phyloP scores from a whole-genome alignment of 1,284 basidiomycete genomes.

The Ustilago cynodontis region DNA sequence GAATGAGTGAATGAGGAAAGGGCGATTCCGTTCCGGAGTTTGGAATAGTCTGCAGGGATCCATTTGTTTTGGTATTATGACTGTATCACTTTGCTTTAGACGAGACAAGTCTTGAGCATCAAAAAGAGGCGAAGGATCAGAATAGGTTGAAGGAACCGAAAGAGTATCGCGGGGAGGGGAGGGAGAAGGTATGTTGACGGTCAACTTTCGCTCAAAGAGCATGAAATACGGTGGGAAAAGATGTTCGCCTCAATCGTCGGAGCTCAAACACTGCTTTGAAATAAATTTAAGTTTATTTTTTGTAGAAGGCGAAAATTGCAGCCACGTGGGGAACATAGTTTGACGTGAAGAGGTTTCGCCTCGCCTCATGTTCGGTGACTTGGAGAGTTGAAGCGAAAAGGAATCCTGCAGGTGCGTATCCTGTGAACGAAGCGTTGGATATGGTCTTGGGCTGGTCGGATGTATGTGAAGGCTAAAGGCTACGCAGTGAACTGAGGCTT shows the following conservation, averaged over 20 bases:
- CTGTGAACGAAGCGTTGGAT: background rate
- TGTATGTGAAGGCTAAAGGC: too few species aligned
- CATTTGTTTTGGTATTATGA: background rate
- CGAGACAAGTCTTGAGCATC: too few species aligned
- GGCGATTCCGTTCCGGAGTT: too few species aligned
- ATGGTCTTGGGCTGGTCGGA: background rate
- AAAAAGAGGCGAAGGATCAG: background rate
- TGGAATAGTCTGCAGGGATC: too few species aligned
- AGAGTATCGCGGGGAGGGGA: background rate
- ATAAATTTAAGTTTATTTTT: background rate
- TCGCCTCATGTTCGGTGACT: background rate
- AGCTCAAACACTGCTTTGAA: background rate
- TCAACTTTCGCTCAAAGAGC: background rate
- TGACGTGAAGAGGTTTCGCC: slow-evolving; percentile 1
- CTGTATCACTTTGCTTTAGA: background rate
- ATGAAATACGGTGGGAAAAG: background rate
- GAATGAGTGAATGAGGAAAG: background rate
- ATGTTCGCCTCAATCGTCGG: slow-evolving; percentile 11
- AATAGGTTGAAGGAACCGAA: too few species aligned
- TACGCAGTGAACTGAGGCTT: too few species aligned
- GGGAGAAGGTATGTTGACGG: background rate
- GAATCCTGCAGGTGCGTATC: background rate
- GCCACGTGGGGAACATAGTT: background rate
- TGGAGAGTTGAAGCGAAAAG: background rate
- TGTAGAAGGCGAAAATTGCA: background rate